Evolutionary conservation across 1,284 basidiomycete genomes (phyloP), one percentile per base, ranked within the genome.

Genomic region (Erythrobasidium hasegawianum): DNA sequence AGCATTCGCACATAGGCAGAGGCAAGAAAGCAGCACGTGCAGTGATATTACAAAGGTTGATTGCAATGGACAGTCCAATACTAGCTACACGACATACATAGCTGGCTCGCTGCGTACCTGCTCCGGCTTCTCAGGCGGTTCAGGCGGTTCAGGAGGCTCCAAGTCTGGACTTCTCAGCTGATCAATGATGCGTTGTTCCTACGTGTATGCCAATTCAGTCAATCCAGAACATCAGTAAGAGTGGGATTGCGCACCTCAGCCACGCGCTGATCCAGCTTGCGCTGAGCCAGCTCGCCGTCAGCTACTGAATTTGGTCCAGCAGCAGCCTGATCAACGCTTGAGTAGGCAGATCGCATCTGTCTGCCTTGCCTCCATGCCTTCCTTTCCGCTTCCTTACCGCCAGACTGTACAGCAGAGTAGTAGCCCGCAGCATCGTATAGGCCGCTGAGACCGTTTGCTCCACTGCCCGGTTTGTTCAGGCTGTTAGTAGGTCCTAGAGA

Each of bases 351-450:
- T 24, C 43, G 16, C n/a, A 59, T 22, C 27, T 65, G 56, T 53
- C 47, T 65, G 16, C 18, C 62, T 27, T 26, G 16, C 38, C 56
- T 57, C 29, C 55, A 39, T 9, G 53, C 22, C 40, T 53, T 65
- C 29, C 56, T 49, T n/a, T 65, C 62, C 8, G 56, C 43, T n/a
- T 58, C 45, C 22, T 16, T 39, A 33, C 33, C 33, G 2, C 45
- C 55, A n/a, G 45, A 16, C n/a, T 39, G 53, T 5, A 47, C 47
- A 18, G 55, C 54, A 18, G 53, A n/a, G 18, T 39, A 61, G 27
- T 56, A 43, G n/a, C 43, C 39, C 13, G 62, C 62, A 16, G 55
- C 47, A 11, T 52, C 62, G 52, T 57, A 65, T 41, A 57, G 16
- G 14, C 62, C 62, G 24, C 18, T 58, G 14, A 43, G 29, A n/a